Evolutionary conservation across 2,329 filamentous ascomycete genomes (phyloP).

Genomic region (Aspergillus carbonarius): DNA sequence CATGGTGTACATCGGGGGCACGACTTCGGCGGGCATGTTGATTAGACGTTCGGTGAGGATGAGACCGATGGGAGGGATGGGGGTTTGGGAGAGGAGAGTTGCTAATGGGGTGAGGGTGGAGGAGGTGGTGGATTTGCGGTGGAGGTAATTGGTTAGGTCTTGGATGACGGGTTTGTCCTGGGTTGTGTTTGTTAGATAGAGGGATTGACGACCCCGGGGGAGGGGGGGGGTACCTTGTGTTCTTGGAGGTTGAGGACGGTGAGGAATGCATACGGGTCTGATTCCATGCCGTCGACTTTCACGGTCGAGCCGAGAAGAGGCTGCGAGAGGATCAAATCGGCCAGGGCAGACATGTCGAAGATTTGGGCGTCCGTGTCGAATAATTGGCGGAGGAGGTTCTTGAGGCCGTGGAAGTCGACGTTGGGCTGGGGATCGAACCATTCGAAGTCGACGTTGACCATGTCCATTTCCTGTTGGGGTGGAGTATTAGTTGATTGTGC

Average conservation of each 20-base stretch:
- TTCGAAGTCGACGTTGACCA: conserved; percentile 95
- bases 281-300: conserved; percentile 93
- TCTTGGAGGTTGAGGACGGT: conserved; percentile 81
- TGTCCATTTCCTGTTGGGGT: conserved; percentile 67
- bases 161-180: conserved; percentile 69
- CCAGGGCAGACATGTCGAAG: conserved; percentile 82
- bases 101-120: conserved; percentile 58
- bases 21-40: conserved; percentile 92
- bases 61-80: conserved; percentile 68
- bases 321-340: conserved; percentile 84
- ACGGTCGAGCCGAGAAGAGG: conserved; percentile 88
- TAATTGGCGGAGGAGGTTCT: conserved; percentile 84
- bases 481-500: conserved; percentile 8
- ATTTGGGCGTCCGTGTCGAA: conserved; percentile 83
- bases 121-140: conserved; percentile 53
- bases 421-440: conserved; percentile 94
- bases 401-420: conserved; percentile 92
- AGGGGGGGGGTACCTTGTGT: conserved; percentile 55
- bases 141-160: conserved; percentile 70
- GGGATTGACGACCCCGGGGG: too few relatives aligned
- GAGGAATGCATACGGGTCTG: conserved; percentile 88
- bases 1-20: conserved; percentile 94
- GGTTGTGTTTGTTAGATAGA: neutral
- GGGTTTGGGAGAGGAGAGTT: conserved; percentile 56
- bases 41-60: conserved; percentile 91